phyloP scores from a whole-genome alignment of 73 alveolate genomes.

The Paramecium pentaurelia region DNA sequence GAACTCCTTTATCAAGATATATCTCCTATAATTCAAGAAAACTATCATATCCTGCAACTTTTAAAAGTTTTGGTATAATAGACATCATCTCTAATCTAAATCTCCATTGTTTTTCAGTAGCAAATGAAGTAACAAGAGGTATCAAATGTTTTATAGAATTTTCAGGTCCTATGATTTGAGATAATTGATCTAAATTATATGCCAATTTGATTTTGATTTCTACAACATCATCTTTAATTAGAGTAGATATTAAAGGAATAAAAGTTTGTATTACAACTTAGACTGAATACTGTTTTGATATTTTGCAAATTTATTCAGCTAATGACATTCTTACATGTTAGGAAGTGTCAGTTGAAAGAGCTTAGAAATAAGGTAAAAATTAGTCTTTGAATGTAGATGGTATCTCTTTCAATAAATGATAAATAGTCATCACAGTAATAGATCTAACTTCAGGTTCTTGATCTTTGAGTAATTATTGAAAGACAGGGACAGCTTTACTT shows the following conservation, averaged over 20 bases:
- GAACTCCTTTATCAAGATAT: constrained; percentile 40
- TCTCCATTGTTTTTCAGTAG: constrained; percentile 62
- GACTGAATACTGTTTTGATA: constrained; percentile 11
- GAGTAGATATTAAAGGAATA: constrained; percentile 37
- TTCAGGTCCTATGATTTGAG: constrained; percentile 27
- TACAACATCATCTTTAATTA: constrained; percentile 46
- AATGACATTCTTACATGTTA: constrained; percentile 55
- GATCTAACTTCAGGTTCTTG: constrained; percentile 62
- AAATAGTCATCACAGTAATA: background rate
- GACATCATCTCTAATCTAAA: constrained; percentile 45
- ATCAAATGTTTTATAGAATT: constrained; percentile 41
- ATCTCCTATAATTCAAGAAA: constrained; percentile 21
- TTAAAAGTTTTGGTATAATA: constrained; percentile 37
- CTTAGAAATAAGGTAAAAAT: background rate
- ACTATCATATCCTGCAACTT: constrained; percentile 42
- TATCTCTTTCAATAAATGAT: constrained; percentile 15
- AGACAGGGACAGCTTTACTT: constrained; percentile 24
- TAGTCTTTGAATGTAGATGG: background rate
- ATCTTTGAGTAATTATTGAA: constrained; percentile 42
- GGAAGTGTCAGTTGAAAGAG: constrained; percentile 14
- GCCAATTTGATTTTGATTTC: constrained; percentile 54
- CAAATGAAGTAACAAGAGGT: constrained; percentile 22
- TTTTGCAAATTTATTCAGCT: constrained; percentile 52
- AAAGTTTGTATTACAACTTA: constrained; percentile 15
- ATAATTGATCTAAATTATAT: constrained; percentile 28